Evolutionary conservation across 331 rosid species (phyloP).

Genomic region (Erythrophleum ivorense): DNA sequence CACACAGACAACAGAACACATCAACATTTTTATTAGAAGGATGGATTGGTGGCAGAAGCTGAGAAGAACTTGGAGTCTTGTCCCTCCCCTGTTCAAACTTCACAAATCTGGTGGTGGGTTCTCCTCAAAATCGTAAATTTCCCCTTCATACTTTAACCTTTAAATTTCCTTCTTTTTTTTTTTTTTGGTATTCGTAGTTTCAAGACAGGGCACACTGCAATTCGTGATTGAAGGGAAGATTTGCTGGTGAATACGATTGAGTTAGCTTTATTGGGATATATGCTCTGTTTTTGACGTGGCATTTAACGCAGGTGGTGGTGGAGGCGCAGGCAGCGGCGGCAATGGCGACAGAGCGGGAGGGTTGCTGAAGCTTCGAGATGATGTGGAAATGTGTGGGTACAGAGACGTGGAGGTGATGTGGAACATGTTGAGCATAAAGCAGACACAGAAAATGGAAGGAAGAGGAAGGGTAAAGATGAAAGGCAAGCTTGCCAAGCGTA

Average conservation of each 20-base stretch:
- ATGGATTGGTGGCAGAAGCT: conserved; percentile 48
- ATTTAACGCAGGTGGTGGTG: not conserved
- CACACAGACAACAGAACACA: not conserved
- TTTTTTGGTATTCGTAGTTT: not conserved
- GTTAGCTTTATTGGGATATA: not conserved
- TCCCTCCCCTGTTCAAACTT: conserved; percentile 32
- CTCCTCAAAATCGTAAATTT: not conserved
- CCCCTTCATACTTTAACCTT: not conserved
- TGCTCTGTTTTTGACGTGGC: not conserved
- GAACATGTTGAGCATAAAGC: conserved; percentile 55
- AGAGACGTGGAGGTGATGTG: conserved; percentile 69
- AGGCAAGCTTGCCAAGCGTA: not conserved
- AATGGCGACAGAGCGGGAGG: conserved; percentile 32
- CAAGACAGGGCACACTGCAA: no score
- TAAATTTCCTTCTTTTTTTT: not conserved
- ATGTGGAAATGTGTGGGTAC: conserved; percentile 65
- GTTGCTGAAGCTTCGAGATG: conserved; percentile 56
- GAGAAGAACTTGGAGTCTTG: conserved; percentile 34
- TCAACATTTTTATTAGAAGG: no score
- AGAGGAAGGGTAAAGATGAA: not conserved
- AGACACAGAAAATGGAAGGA: conserved; percentile 28
- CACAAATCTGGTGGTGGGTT: conserved; percentile 31
- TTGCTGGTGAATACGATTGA: not conserved
- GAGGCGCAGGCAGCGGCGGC: not conserved
- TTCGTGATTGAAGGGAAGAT: not conserved